Evolutionary conservation across 176 grass and related monocot genomes (phyloP).

Genomic region (Themeda triandra): DNA sequence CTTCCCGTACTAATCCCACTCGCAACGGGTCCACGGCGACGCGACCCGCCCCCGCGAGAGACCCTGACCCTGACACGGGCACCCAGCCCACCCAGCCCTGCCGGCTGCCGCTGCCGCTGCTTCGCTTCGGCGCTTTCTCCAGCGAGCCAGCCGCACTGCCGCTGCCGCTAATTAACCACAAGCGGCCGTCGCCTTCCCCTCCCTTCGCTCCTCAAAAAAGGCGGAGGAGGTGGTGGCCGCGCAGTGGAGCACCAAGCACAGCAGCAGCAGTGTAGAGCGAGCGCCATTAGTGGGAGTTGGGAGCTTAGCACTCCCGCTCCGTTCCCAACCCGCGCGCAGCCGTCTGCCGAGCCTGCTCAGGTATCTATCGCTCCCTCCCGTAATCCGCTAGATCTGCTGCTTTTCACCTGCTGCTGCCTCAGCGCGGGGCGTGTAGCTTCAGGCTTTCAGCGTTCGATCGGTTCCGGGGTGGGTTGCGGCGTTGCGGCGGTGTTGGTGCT

Average conservation of each 20-base stretch:
- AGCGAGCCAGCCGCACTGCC: conserved; percentile 5
- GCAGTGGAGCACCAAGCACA: conserved; percentile 2
- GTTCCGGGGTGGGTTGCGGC: not conserved
- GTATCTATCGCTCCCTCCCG: conserved; percentile 24
- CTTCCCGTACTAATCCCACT: not conserved
- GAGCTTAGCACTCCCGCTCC: conserved; percentile 17
- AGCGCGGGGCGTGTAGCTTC: not conserved
- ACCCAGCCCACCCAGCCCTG: not conserved
- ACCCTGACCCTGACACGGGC: conserved; percentile 28
- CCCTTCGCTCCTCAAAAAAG: conserved; percentile 27
- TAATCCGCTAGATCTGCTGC: conserved; percentile 14
- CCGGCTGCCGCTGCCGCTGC: not conserved
- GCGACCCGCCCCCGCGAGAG: not conserved
- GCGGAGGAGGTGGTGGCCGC: not conserved
- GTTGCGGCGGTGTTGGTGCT: not conserved
- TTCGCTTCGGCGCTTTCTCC: conserved; percentile 36
- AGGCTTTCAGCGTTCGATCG: not conserved
- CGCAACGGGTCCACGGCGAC: not conserved
- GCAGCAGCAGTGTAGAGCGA: not conserved
- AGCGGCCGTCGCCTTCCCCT: conserved; percentile 39
- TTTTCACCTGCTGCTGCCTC: not conserved
- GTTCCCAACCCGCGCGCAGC: not conserved
- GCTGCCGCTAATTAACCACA: conserved; percentile 44
- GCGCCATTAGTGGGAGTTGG: not conserved
- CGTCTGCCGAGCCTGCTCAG: not conserved